Conservation (phyloP, 306 rosid species). For the Cucumis sativus region DNA sequence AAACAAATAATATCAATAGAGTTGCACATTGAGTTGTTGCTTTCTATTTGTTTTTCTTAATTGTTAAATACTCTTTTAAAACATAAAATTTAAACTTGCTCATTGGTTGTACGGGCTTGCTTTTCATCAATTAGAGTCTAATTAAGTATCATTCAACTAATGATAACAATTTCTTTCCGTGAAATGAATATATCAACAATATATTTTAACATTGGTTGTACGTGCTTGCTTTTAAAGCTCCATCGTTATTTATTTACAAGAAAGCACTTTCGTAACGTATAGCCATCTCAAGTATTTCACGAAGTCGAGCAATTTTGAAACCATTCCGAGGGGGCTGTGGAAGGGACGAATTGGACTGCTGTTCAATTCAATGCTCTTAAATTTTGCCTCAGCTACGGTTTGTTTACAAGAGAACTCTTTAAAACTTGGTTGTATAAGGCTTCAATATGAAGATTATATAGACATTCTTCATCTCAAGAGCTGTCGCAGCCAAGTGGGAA, state of each 20-base stretch:
- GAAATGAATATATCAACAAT: too few species aligned
- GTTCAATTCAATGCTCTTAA: background rate
- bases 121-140: too few species aligned
- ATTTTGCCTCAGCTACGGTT: background rate
- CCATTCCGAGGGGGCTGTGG: background rate
- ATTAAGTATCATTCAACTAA: too few species aligned
- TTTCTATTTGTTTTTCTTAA: too few species aligned
- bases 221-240: too few species aligned
- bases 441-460: background rate
- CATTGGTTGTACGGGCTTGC: too few species aligned
- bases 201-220: too few species aligned
- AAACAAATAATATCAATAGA: too few species aligned
- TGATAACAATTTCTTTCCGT: too few species aligned
- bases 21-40: too few species aligned
- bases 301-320: background rate
- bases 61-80: too few species aligned
- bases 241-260: background rate
- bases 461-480: background rate
- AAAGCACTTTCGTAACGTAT: background rate
- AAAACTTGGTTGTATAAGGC: background rate
- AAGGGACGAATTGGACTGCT: background rate
- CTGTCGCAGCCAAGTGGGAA: slow-evolving; percentile 56
- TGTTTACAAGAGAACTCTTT: background rate
- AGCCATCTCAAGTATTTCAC: background rate
- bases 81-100: too few species aligned